phyloP scores from a whole-genome alignment of 768 basidiomycete species.

The Tricholoma flavovirens region DNA sequence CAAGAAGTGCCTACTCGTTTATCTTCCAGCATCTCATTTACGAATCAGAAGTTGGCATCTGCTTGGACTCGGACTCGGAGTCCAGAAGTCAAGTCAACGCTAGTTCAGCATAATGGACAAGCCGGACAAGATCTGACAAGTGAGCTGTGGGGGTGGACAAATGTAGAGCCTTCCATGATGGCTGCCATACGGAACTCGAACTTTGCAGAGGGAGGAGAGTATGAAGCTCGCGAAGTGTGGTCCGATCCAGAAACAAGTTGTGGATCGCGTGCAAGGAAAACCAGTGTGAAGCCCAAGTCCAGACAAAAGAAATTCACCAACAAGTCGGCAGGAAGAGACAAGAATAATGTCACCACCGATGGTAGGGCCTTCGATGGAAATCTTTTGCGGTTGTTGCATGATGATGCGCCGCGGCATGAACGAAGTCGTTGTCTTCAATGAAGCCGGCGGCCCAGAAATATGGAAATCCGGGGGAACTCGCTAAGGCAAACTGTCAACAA shows the following conservation, averaged over 20 bases:
- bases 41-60: too few relatives aligned
- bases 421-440: slow-evolving; percentile 2
- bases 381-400: neutral
- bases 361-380: slow-evolving; percentile 1
- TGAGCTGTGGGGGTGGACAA: slow-evolving; percentile 3
- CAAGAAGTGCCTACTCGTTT: too few relatives aligned
- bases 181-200: neutral
- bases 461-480: slow-evolving; percentile 1
- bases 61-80: too few relatives aligned
- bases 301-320: neutral
- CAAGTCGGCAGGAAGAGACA: neutral
- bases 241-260: neutral
- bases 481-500: neutral
- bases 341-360: neutral
- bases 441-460: neutral
- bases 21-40: too few relatives aligned
- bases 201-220: neutral
- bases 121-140: slow-evolving; percentile 4
- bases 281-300: too few relatives aligned
- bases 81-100: too few relatives aligned
- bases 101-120: slow-evolving; percentile 9
- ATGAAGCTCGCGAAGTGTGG: neutral
- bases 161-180: slow-evolving; percentile 3
- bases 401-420: too few relatives aligned
- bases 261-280: neutral